These are phyloP conservation scores for Thermomucor indicae-seudaticae DNA, from an alignment of 371 early-diverging fungal genomes.

Conservation along the genomic window DNA sequence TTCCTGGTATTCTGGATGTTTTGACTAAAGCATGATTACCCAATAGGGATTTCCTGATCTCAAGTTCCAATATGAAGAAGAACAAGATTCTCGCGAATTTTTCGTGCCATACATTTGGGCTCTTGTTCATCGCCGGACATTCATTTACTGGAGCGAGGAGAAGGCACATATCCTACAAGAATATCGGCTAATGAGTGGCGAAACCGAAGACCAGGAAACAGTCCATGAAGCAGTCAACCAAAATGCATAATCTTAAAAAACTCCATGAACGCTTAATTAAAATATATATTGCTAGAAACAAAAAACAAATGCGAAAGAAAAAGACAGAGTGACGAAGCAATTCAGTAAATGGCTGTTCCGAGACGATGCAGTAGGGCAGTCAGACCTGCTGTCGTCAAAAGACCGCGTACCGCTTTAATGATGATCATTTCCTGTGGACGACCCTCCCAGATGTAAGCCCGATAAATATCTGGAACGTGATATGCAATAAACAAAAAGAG, in stretches of 20 bases:
- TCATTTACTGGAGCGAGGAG: conserved; percentile 70
- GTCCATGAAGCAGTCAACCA: neutral
- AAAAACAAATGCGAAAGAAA: too few relatives aligned
- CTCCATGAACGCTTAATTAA: too few relatives aligned
- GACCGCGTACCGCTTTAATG: conserved; percentile 6
- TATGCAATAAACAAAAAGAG: conserved; percentile 11
- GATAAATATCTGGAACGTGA: conserved; percentile 10
- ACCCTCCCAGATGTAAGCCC: conserved; percentile 7
- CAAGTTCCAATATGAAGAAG: conserved; percentile 68
- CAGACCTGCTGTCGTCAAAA: conserved; percentile 11
- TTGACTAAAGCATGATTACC: neutral
- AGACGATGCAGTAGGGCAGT: conserved; percentile 7
- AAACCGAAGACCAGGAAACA: conserved; percentile 5
- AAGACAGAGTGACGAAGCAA: too few relatives aligned
- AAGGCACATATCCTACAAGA: conserved; percentile 53
- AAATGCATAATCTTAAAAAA: neutral
- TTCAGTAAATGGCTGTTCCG: conserved; percentile 11
- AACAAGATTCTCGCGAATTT: conserved; percentile 56
- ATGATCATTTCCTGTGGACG: conserved; percentile 3
- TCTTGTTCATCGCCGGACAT: conserved; percentile 48
- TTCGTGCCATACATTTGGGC: conserved; percentile 76
- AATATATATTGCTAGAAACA: too few relatives aligned
- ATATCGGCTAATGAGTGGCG: conserved; percentile 23
- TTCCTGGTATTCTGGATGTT: neutral
- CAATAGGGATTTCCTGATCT: conserved; percentile 46